Evolutionary conservation across 805 yeast species (phyloP).

Genomic region (Yamadazyma scolyti): DNA sequence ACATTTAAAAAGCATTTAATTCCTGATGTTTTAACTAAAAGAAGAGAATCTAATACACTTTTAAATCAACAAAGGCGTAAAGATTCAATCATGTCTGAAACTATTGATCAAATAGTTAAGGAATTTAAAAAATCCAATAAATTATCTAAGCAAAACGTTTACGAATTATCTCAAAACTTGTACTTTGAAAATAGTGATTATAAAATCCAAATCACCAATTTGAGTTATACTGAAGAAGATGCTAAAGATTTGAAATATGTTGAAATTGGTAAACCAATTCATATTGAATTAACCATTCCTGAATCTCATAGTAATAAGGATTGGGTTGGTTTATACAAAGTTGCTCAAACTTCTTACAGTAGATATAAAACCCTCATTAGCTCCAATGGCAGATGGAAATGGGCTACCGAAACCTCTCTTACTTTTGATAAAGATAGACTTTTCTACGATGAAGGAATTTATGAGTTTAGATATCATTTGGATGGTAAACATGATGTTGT

Average conservation of each 20-base stretch:
- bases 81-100: constrained; percentile 34
- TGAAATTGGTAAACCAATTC: constrained; percentile 50
- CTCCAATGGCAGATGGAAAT: constrained; percentile 65
- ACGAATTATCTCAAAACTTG: constrained; percentile 38
- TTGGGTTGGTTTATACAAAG: constrained; percentile 76
- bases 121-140: constrained; percentile 35
- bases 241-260: constrained; percentile 13
- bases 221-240: constrained; percentile 12
- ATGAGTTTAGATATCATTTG: constrained; percentile 71
- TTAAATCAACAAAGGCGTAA: constrained; percentile 9
- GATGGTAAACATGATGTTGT: constrained; percentile 68
- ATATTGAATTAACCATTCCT: constrained; percentile 54
- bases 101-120: constrained; percentile 44
- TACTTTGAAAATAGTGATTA: constrained; percentile 36
- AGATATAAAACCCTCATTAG: constrained; percentile 55
- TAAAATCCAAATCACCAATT: constrained; percentile 20
- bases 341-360: constrained; percentile 55
- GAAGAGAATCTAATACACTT: constrained; percentile 11
- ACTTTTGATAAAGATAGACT: constrained; percentile 47
- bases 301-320: constrained; percentile 46
- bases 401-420: constrained; percentile 29
- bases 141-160: constrained; percentile 29
- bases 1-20: constrained; percentile 40
- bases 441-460: constrained; percentile 65
- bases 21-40: constrained; percentile 34